Evolutionary conservation across 345 rosid genomes (phyloP).

Genomic region (Noccaea caerulescens): DNA sequence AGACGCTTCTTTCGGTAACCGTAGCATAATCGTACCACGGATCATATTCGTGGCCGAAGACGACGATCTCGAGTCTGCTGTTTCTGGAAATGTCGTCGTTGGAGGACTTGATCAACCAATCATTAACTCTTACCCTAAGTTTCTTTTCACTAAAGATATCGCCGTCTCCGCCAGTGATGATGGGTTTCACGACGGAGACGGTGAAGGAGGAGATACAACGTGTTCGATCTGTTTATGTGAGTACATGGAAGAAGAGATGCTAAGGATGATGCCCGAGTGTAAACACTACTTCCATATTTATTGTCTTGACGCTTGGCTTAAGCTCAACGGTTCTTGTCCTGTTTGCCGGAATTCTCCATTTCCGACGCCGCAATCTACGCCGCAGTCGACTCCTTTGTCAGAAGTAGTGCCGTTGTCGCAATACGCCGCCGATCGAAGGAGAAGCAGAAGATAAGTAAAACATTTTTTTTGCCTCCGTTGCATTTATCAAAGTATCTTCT

Average conservation of each 20-base stretch:
- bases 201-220: constrained; percentile 44
- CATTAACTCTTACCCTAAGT: constrained; percentile 88
- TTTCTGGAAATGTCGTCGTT: constrained; percentile 48
- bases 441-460: constrained; percentile 51
- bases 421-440: constrained; percentile 82
- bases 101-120: constrained; percentile 74
- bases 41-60: constrained; percentile 90
- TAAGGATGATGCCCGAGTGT: constrained; percentile 99
- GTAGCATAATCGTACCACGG: constrained; percentile 75
- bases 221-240: constrained; percentile 95
- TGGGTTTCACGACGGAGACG: constrained; percentile 10
- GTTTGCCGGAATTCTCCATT: constrained; percentile 97
- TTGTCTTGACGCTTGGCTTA: constrained; percentile 94
- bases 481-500: not conserved
- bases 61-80: constrained; percentile 50
- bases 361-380: constrained; percentile 65
- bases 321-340: constrained; percentile 96
- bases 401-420: constrained; percentile 96
- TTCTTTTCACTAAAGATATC: constrained; percentile 56
- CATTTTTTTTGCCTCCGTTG: constrained; percentile 1
- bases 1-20: constrained; percentile 43
- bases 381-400: constrained; percentile 88
- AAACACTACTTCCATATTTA: constrained; percentile 77
- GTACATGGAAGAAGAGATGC: constrained; percentile 82
- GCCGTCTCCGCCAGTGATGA: not conserved